These are phyloP conservation scores for Mangifera indica DNA, from an alignment of 345 rosid species.

Conservation along the genomic window DNA sequence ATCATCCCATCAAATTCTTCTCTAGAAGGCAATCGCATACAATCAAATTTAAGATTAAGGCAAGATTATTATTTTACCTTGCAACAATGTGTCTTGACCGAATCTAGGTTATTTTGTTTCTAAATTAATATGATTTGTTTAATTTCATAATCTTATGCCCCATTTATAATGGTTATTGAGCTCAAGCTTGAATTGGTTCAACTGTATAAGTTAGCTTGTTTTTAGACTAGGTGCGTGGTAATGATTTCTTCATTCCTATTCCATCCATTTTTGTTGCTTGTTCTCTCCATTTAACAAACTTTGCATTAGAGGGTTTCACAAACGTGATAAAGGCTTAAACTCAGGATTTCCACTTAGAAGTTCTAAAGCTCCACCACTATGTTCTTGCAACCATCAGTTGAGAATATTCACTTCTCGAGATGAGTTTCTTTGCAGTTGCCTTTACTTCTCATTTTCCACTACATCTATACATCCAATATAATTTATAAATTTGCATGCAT, in stretches of 20 bases:
- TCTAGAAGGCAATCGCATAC: slow-evolving; percentile 57
- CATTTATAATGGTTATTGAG: background rate
- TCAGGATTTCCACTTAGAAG: too few relatives aligned
- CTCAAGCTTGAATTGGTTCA: too few relatives aligned
- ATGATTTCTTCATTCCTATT: slow-evolving; percentile 79
- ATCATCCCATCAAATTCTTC: slow-evolving; percentile 84
- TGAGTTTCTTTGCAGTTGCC: slow-evolving; percentile 25
- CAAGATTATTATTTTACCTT: slow-evolving; percentile 43
- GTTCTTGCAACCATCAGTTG: slow-evolving; percentile 66
- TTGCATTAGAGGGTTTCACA: too few relatives aligned
- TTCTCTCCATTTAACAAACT: slow-evolving; percentile 82
- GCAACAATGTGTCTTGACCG: background rate
- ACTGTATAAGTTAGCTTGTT: background rate
- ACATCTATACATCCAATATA: background rate
- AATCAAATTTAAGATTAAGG: slow-evolving; percentile 85
- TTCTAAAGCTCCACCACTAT: too few relatives aligned
- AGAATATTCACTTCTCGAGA: slow-evolving; percentile 87
- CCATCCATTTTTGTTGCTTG: slow-evolving; percentile 88
- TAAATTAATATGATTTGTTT: background rate
- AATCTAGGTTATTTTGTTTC: too few relatives aligned
- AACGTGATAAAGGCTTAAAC: too few relatives aligned
- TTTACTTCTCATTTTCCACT: background rate
- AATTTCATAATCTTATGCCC: background rate
- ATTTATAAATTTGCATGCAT: background rate
- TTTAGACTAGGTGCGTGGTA: background rate